phyloP scores from a whole-genome alignment of 208 protist species.

The Acanthamoeba castellanii region DNA sequence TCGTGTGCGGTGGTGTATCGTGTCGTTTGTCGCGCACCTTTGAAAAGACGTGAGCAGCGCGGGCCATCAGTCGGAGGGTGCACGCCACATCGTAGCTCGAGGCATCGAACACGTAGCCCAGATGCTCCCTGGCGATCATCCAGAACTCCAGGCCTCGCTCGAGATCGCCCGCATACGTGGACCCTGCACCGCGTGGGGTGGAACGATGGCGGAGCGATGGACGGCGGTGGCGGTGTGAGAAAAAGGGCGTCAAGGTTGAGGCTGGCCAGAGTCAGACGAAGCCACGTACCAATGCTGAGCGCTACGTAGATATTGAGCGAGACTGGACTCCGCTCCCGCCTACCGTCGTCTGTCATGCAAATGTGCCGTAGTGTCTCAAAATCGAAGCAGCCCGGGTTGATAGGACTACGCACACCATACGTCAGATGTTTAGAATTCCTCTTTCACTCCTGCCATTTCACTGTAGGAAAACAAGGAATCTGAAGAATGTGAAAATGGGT shows the following conservation, averaged over 20 bases:
- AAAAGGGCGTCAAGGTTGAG: too few relatives aligned
- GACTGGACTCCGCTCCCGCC: neutral
- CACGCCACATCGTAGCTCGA: conserved; percentile 22
- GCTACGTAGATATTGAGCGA: neutral
- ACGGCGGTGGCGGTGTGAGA: neutral
- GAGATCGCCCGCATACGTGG: neutral
- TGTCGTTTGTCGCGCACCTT: neutral
- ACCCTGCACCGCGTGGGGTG: neutral
- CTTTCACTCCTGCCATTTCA: neutral
- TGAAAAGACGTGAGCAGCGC: conserved; percentile 1
- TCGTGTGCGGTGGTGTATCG: too few relatives aligned
- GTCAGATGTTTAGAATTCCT: too few relatives aligned
- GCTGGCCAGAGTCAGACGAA: too few relatives aligned
- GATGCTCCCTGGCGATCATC: conserved; percentile 32
- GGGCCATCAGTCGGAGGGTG: conserved; percentile 5
- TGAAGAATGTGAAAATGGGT: neutral
- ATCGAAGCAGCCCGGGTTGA: conserved; percentile 38
- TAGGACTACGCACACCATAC: neutral
- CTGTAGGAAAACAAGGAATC: neutral
- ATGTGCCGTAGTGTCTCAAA: conserved; percentile 29
- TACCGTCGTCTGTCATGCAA: neutral
- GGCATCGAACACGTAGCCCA: conserved; percentile 17
- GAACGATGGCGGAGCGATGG: too few relatives aligned
- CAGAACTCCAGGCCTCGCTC: conserved; percentile 11
- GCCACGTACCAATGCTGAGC: neutral